These are phyloP conservation scores for Rhamnella rubrinervis DNA, from an alignment of 331 rosid species.

Conservation along the genomic window DNA sequence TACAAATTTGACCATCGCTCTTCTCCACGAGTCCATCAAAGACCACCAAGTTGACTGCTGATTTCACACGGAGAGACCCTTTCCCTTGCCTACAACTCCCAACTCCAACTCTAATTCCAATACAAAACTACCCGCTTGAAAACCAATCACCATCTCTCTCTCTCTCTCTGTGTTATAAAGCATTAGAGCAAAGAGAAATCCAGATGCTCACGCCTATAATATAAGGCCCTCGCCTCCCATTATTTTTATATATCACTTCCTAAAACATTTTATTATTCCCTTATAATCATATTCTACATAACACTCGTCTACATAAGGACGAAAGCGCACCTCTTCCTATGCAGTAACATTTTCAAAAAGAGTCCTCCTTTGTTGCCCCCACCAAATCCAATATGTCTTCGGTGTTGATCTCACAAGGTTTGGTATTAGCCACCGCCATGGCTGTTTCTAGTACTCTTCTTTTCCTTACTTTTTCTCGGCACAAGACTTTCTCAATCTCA, in stretches of 20 bases:
- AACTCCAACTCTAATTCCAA: not conserved
- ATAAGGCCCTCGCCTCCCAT: not conserved
- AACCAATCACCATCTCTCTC: not conserved
- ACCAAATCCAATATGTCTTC: conserved; percentile 28
- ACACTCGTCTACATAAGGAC: not conserved
- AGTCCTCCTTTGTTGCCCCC: not conserved
- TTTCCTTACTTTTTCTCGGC: conserved; percentile 40
- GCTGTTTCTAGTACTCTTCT: conserved; percentile 39
- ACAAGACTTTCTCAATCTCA: conserved; percentile 9
- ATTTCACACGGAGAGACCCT: not conserved
- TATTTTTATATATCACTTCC: not conserved
- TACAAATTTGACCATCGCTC: conserved; percentile 3
- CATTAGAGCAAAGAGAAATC: conserved; percentile 2
- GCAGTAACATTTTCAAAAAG: not conserved
- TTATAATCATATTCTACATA: too few relatives aligned
- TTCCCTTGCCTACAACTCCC: not conserved
- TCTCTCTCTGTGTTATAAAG: not conserved
- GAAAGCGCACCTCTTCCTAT: not conserved
- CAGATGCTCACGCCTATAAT: conserved; percentile 15
- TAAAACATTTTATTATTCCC: not conserved
- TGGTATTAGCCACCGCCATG: conserved; percentile 45
- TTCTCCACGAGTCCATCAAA: not conserved
- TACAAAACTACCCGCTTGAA: not conserved
- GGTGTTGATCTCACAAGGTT: conserved; percentile 32
- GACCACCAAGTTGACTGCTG: not conserved